phyloP scores from a whole-genome alignment of 768 basidiomycete genomes.

The Boletus huronensis region DNA sequence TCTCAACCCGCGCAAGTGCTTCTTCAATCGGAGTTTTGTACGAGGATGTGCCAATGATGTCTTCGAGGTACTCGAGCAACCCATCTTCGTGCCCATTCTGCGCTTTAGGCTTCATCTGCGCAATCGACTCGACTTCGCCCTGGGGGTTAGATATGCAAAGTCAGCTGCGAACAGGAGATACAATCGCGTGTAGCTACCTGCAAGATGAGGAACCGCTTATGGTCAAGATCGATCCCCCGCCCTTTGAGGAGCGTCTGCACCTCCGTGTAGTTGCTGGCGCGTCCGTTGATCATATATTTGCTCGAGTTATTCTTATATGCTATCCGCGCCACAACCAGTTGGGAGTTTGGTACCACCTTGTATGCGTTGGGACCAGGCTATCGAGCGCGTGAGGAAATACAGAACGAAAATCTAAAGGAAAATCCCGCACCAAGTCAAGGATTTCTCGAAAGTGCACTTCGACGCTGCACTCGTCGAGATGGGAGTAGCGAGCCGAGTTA shows the following conservation, averaged over 20 bases:
- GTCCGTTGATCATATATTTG: slow-evolving; percentile 87
- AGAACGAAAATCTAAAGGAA: not conserved
- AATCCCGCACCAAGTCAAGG: slow-evolving; percentile 73
- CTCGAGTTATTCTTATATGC: slow-evolving; percentile 89
- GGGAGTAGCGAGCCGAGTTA: slow-evolving; percentile 84
- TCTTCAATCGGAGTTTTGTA: slow-evolving; percentile 90
- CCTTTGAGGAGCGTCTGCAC: slow-evolving; percentile 88
- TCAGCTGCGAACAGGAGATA: not conserved
- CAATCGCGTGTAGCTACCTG: slow-evolving; percentile 57
- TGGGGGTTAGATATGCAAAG: slow-evolving; percentile 25
- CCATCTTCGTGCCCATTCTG: slow-evolving; percentile 93
- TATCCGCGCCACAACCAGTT: slow-evolving; percentile 80
- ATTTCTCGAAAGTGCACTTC: slow-evolving; percentile 98
- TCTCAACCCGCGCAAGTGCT: slow-evolving; percentile 76
- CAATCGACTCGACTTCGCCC: slow-evolving; percentile 98
- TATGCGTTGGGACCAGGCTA: slow-evolving; percentile 91
- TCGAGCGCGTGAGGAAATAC: not conserved
- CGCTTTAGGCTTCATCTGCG: slow-evolving; percentile 98
- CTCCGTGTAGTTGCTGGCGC: slow-evolving; percentile 74
- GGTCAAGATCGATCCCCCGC: slow-evolving; percentile 93
- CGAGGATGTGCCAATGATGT: slow-evolving; percentile 92
- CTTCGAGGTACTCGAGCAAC: slow-evolving; percentile 94
- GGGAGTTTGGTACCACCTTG: slow-evolving; percentile 74
- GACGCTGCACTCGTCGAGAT: slow-evolving; percentile 83
- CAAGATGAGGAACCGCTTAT: slow-evolving; percentile 96